Evolutionary conservation across 768 basidiomycete genomes (phyloP), one percentile per base, ranked within the genome.

Genomic region (Lentinula detonsa): DNA sequence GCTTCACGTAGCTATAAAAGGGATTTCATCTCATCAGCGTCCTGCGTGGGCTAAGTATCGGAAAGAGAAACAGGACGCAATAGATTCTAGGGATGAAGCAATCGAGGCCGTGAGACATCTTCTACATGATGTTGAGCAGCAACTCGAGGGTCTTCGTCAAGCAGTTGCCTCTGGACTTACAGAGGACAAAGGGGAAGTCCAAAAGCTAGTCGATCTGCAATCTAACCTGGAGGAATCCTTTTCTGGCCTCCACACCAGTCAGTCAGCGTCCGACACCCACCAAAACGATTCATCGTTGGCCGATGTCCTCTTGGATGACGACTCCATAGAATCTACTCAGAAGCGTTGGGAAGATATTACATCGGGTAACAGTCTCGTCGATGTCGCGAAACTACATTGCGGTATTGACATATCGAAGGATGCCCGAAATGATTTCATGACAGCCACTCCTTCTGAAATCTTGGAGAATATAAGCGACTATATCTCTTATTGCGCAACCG

Each of bases 341-440:
- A 85, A 87, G 65, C 82, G 87, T 13, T 99, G 97, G 97, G 92
- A 98, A 72, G 92, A 95, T 53, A 78, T 97, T 34, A 95, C 95
- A 0, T 90, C 95, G 2, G 85, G 87, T 45, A 98, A 96, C 71
- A 93, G 94, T 7, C 85, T 99, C 33, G 87, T 85, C 16, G 95
- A 98, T 64, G 95, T 98, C 31, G 95, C 94, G 0, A 85, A 85
- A 53, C 79, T 98, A 3, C 93, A 99, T 71, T 97, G 93, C 68
- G 83, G 83, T 8, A 90, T 93, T 62, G 75, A 81, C 18, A 74
- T 96, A 65, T 85, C 91, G 73, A 97, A 98, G 73, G 78, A 81
- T 31, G 79, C 85, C 5, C 85, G 95, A 3, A 83, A 83, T 64
- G 90, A 93, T 67, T 85, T 94, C 66, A 84, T 94, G 82, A 84